Evolutionary conservation across 2,329 filamentous ascomycete genomes (phyloP).

Genomic region (Thielaviopsis populi): DNA sequence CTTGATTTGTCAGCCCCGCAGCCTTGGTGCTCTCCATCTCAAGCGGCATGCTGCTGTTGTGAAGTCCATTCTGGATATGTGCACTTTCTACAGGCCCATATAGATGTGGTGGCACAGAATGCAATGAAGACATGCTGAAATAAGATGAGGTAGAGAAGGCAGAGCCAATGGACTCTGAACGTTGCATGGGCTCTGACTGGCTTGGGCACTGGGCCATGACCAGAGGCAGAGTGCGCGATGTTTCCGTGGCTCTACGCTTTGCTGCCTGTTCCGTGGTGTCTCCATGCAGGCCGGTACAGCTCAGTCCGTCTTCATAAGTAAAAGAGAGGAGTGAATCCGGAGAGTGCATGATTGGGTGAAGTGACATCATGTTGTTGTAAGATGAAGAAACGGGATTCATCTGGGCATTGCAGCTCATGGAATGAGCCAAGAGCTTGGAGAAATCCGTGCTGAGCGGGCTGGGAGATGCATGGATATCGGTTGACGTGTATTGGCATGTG

Average conservation of each 20-base stretch:
- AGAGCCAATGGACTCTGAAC: not conserved
- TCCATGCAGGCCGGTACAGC: not conserved
- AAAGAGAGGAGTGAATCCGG: not conserved
- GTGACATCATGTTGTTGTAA: not conserved
- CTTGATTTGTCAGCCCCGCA: not conserved
- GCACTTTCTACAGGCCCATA: not conserved
- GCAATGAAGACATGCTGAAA: not conserved
- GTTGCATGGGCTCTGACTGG: not conserved
- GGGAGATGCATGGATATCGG: not conserved
- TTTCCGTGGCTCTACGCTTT: not conserved
- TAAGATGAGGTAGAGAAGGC: not conserved
- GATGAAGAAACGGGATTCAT: not conserved
- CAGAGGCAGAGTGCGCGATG: not conserved
- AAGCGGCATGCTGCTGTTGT: slow-evolving; percentile 28
- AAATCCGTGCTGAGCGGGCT: too few species aligned
- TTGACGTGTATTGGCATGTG: not conserved
- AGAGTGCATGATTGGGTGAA: not conserved
- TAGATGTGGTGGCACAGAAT: not conserved
- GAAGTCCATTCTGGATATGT: slow-evolving; percentile 31
- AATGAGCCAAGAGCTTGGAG: too few species aligned
- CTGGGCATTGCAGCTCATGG: not conserved
- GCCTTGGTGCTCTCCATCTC: slow-evolving; percentile 25
- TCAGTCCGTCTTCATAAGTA: not conserved
- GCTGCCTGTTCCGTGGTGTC: not conserved
- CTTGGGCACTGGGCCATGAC: not conserved